Evolutionary conservation across 2,329 filamentous ascomycete genomes (phyloP), one percentile per base, ranked within the genome.

Genomic region (Nemania sp.): DNA sequence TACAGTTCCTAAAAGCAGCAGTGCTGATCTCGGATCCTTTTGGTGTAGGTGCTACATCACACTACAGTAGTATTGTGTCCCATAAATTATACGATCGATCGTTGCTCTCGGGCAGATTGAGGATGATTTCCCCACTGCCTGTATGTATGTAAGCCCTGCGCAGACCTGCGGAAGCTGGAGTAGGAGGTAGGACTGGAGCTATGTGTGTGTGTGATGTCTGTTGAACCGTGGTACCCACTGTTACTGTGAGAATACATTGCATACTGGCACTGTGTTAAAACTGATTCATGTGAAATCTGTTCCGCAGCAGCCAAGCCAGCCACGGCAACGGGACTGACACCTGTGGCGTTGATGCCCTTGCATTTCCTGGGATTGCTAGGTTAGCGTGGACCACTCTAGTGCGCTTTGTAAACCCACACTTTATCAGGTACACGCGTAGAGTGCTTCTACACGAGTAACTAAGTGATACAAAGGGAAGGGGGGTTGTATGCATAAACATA

Each of bases 261-360:
- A 2, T n/a, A 22, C 32, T 32, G 6, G 11, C 24, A 54, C 49
- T 62, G 51, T 53, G 45, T 18, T 20, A n/a, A 41, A 43, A 54
- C 45, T 53, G 20, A 51, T 35, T 22, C 54, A 45, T 57, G 54
- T 57, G 54, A 55, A 55, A 11, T 3, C 22, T 15, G 54, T 15
- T n/a, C 54, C 54, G n/a, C 27, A 45, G 41, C 41, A n/a, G 45
- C 26, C 27, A n/a, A 59, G 56, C 13, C 32, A 27, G 49, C 29
- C 47, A 54, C 62, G 3, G 26, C 43, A 20, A 41, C 49, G 41
- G 27, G 49, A 49, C 38, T 65, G 62, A 65, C 51, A 55, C 52
- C 22, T 35, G 63, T 65, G 63, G 63, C 63, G 63, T 65, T 5
- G 38, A 59, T 32, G 27, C 35, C 52, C 62, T 49, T 62, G 62